phyloP scores from a whole-genome alignment of 2,329 filamentous ascomycete species.

The Emmonsiellopsis sp. region DNA sequence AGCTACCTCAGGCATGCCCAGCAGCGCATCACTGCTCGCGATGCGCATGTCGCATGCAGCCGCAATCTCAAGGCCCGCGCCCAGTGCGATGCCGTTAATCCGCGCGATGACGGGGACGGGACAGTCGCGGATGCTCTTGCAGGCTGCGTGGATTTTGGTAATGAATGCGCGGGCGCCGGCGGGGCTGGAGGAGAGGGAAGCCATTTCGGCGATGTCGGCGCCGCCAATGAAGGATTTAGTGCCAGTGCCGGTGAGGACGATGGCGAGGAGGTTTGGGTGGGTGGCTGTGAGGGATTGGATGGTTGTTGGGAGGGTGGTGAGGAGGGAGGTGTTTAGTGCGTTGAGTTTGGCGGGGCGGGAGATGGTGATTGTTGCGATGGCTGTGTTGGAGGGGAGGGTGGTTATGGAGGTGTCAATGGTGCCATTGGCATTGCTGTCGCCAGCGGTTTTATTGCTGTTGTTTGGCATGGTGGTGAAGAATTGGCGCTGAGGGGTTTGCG shows the following conservation, averaged over 20 bases:
- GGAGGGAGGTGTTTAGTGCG: constrained; percentile 16
- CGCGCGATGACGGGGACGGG: constrained; percentile 30
- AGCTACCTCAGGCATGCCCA: constrained; percentile 32
- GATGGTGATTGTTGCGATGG: constrained; percentile 18
- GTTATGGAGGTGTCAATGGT: neutral
- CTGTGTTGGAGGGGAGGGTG: neutral
- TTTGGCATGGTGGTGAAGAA: neutral
- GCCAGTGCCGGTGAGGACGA: constrained; percentile 54
- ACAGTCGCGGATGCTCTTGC: constrained; percentile 24
- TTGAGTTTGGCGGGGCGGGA: constrained; percentile 19
- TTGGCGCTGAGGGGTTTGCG: neutral
- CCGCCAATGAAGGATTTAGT: constrained; percentile 85
- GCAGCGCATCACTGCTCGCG: constrained; percentile 20
- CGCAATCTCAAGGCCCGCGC: constrained; percentile 27
- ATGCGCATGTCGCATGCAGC: constrained; percentile 29
- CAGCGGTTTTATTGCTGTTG: neutral
- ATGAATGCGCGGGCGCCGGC: constrained; percentile 31
- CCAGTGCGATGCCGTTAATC: constrained; percentile 29
- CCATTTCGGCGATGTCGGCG: constrained; percentile 69
- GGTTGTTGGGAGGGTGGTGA: constrained; percentile 11
- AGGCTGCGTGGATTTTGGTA: constrained; percentile 21
- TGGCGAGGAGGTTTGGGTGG: constrained; percentile 12
- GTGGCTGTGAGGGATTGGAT: constrained; percentile 8
- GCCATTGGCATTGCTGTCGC: neutral
- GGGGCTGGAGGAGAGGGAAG: constrained; percentile 11